These are phyloP conservation scores for Zymoseptoria passerinii DNA, from an alignment of 2,329 filamentous ascomycete genomes.

Conservation along the genomic window DNA sequence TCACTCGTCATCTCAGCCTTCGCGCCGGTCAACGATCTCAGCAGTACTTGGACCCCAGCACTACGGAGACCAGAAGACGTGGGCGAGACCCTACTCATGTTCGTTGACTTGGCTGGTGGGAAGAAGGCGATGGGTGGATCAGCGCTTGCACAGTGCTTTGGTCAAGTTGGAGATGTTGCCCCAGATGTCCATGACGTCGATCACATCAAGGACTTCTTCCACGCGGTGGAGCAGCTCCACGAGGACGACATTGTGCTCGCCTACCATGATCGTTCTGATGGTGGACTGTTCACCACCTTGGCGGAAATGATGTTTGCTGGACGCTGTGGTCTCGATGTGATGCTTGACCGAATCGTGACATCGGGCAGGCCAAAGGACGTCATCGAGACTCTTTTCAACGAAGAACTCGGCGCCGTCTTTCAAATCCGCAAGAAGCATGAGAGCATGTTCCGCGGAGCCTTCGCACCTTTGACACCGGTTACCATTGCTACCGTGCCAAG, in stretches of 20 bases:
- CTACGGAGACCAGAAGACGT: conserved; percentile 76
- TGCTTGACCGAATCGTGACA: conserved; percentile 66
- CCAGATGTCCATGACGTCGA: conserved; percentile 80
- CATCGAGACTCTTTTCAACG: conserved; percentile 80
- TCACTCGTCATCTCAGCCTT: conserved; percentile 90
- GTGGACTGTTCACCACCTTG: conserved; percentile 81
- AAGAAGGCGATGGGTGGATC: conserved; percentile 81
- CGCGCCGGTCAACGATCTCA: conserved; percentile 69
- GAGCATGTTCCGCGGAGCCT: conserved; percentile 77
- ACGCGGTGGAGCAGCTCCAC: conserved; percentile 65
- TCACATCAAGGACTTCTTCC: conserved; percentile 80
- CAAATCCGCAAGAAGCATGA: conserved; percentile 82
- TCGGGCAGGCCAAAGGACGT: conserved; percentile 50
- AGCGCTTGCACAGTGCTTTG: conserved; percentile 80
- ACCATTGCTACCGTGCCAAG: conserved; percentile 72
- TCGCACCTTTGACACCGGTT: conserved; percentile 73
- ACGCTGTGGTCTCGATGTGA: conserved; percentile 76
- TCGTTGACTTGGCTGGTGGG: conserved; percentile 79
- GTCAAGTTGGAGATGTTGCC: conserved; percentile 72
- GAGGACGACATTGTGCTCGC: conserved; percentile 70
- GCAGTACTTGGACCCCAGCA: conserved; percentile 88
- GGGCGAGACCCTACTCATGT: conserved; percentile 79
- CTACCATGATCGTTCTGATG: conserved; percentile 91
- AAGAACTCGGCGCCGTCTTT: conserved; percentile 93
- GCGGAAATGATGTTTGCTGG: conserved; percentile 99